phyloP scores from a whole-genome alignment of 192 early-diverging fungal genomes.

The Coemansia nantahalensis region DNA sequence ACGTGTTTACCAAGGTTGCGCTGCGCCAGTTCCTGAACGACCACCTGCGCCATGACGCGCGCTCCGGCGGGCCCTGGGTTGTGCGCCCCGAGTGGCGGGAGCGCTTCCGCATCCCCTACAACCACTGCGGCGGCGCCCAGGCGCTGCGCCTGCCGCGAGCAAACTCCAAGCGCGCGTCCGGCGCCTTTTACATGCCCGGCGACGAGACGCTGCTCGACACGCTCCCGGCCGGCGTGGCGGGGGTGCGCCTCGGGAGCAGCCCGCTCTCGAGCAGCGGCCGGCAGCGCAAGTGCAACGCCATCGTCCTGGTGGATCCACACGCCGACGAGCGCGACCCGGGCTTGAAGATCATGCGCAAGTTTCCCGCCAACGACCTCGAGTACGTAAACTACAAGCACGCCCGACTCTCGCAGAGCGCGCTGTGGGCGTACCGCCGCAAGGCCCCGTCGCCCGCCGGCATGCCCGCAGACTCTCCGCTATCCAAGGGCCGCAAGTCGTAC shows the following conservation, averaged over 20 bases:
- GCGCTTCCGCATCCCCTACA: constrained; percentile 48
- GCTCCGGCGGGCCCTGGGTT: constrained; percentile 42
- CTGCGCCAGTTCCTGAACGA: constrained; percentile 46
- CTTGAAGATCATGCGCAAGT: constrained; percentile 55
- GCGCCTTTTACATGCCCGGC: background rate
- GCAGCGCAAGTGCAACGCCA: background rate
- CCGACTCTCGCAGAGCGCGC: constrained; percentile 19
- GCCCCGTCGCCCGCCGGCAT: too few relatives aligned
- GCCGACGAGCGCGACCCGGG: constrained; percentile 28
- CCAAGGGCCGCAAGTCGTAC: constrained; percentile 14
- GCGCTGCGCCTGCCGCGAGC: constrained; percentile 11
- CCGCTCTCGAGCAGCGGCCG: background rate
- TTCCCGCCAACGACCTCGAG: constrained; percentile 85
- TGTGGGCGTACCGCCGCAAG: constrained; percentile 19
- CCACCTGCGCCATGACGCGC: constrained; percentile 29
- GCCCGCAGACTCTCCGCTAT: too few relatives aligned
- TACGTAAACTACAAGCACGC: constrained; percentile 54
- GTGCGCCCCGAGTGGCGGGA: constrained; percentile 39
- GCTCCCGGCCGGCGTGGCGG: background rate
- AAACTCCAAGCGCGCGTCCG: background rate
- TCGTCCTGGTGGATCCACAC: constrained; percentile 35
- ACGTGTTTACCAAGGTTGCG: constrained; percentile 48
- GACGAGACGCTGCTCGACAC: background rate
- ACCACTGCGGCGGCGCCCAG: constrained; percentile 34
- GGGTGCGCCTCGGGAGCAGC: background rate